A percentile compares a stretch with the other conserved stretches of the same genome.
phyloP scores from a whole-genome alignment of 805 yeast species.

The Candida dajiaensis region DNA sequence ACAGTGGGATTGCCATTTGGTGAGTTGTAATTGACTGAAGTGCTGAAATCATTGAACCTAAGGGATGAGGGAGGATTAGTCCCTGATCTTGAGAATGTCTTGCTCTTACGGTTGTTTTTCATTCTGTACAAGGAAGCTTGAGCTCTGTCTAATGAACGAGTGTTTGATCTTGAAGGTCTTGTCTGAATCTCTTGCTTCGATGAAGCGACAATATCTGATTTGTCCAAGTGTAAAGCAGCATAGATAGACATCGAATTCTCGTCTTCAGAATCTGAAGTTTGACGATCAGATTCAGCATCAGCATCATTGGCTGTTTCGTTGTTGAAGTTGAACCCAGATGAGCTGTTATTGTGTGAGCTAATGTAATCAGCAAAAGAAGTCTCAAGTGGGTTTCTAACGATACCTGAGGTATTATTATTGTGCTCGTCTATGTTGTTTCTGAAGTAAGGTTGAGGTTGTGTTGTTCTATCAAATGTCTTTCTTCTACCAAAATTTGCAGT shows the following conservation, averaged over 20 bases:
- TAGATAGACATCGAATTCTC: slow-evolving; percentile 66
- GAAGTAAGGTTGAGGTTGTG: slow-evolving; percentile 9
- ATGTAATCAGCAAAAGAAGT: slow-evolving; percentile 23
- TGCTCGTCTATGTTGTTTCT: slow-evolving; percentile 5
- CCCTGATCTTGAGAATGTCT: slow-evolving; percentile 32
- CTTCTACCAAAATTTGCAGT: slow-evolving; percentile 22
- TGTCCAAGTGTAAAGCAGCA: slow-evolving; percentile 41
- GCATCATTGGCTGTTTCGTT: slow-evolving; percentile 9
- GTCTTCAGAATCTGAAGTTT: slow-evolving; percentile 39
- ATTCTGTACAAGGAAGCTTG: slow-evolving; percentile 60
- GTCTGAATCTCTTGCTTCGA: slow-evolving; percentile 25
- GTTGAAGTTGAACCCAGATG: slow-evolving; percentile 20
- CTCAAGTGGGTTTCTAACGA: slow-evolving; percentile 8
- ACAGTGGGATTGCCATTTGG: slow-evolving; percentile 26
- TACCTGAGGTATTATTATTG: not conserved
- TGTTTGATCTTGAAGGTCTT: slow-evolving; percentile 31
- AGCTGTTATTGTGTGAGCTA: slow-evolving; percentile 12
- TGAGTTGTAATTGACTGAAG: slow-evolving; percentile 18
- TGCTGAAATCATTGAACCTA: slow-evolving; percentile 6
- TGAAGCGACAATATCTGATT: slow-evolving; percentile 25
- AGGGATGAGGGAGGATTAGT: slow-evolving; percentile 19
- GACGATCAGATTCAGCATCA: slow-evolving; percentile 4
- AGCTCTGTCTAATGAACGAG: slow-evolving; percentile 54
- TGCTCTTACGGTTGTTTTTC: slow-evolving; percentile 51
- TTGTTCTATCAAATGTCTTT: slow-evolving; percentile 15